phyloP scores from a whole-genome alignment of 148 eudicot species.

The Chenopodium album region DNA sequence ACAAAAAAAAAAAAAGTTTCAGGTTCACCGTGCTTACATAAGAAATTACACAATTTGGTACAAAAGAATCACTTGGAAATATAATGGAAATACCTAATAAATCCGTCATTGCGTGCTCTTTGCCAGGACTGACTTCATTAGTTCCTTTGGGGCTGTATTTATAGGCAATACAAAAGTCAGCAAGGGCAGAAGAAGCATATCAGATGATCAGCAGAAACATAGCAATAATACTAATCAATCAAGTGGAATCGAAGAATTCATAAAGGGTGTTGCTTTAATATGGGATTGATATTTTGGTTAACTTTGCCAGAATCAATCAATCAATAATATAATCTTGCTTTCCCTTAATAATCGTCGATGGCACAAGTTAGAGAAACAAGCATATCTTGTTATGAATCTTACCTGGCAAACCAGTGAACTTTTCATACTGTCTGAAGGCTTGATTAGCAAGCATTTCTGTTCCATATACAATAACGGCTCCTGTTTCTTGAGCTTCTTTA shows the following conservation, averaged over 20 bases:
- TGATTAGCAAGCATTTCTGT: too few relatives aligned
- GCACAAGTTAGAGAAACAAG: too few relatives aligned
- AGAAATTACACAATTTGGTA: background rate
- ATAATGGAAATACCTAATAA: background rate
- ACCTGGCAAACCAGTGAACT: too few relatives aligned
- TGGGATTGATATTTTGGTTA: too few relatives aligned
- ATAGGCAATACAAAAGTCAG: background rate
- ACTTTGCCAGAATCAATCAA: too few relatives aligned
- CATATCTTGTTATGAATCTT: too few relatives aligned
- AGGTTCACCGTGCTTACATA: background rate
- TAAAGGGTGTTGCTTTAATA: background rate
- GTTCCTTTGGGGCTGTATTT: slow-evolving; percentile 66
- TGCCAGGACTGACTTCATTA: slow-evolving; percentile 47
- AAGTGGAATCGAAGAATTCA: background rate
- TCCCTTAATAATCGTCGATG: too few relatives aligned
- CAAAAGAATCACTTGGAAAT: background rate
- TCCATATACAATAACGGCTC: too few relatives aligned
- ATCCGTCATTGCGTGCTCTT: slow-evolving; percentile 14
- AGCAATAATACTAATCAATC: background rate
- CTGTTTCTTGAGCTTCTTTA: too few relatives aligned
- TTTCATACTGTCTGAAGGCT: too few relatives aligned
- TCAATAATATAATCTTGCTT: too few relatives aligned
- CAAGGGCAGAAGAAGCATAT: background rate
- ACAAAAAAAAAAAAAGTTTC: background rate
- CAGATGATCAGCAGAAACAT: background rate